phyloP scores from a whole-genome alignment of 805 yeast species.

The Kurtzmaniella fragi region DNA sequence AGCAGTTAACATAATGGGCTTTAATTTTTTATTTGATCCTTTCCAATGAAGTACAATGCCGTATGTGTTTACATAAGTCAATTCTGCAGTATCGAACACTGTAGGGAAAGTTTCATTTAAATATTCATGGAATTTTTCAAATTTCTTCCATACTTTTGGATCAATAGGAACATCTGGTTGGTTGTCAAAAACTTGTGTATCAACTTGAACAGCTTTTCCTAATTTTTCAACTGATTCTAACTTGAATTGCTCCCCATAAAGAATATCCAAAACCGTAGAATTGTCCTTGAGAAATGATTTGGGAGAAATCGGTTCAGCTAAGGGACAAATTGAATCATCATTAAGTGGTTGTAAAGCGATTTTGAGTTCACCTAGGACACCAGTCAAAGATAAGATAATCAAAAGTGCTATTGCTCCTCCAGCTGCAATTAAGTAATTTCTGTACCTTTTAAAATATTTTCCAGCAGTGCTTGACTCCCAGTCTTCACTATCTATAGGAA shows the following conservation, averaged over 20 bases:
- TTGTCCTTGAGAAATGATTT: slow-evolving; percentile 23
- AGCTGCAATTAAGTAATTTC: too few relatives aligned
- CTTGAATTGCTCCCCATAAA: slow-evolving; percentile 27
- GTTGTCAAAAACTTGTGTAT: slow-evolving; percentile 53
- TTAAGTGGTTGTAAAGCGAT: slow-evolving; percentile 12
- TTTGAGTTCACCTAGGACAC: neutral
- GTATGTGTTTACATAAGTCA: slow-evolving; percentile 56
- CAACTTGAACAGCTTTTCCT: slow-evolving; percentile 50
- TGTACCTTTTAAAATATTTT: too few relatives aligned
- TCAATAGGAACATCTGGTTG: slow-evolving; percentile 41
- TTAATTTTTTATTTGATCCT: slow-evolving; percentile 48
- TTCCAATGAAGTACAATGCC: slow-evolving; percentile 61
- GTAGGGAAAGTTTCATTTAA: slow-evolving; percentile 51
- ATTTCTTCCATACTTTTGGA: slow-evolving; percentile 41
- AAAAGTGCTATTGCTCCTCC: too few relatives aligned
- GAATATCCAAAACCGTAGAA: slow-evolving; percentile 25
- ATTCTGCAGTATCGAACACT: slow-evolving; percentile 40
- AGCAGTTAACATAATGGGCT: slow-evolving; percentile 66
- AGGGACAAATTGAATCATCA: slow-evolving; percentile 17
- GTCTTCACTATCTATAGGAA: too few relatives aligned
- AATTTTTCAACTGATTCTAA: slow-evolving; percentile 32
- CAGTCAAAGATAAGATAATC: too few relatives aligned
- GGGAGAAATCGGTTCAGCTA: slow-evolving; percentile 19
- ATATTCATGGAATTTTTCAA: slow-evolving; percentile 44
- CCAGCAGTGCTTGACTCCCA: too few relatives aligned